A percentile compares a stretch with the other conserved stretches of the same genome.
These are phyloP conservation scores for Quercus wislizeni DNA, from an alignment of 306 rosid species.

Conservation along the genomic window DNA sequence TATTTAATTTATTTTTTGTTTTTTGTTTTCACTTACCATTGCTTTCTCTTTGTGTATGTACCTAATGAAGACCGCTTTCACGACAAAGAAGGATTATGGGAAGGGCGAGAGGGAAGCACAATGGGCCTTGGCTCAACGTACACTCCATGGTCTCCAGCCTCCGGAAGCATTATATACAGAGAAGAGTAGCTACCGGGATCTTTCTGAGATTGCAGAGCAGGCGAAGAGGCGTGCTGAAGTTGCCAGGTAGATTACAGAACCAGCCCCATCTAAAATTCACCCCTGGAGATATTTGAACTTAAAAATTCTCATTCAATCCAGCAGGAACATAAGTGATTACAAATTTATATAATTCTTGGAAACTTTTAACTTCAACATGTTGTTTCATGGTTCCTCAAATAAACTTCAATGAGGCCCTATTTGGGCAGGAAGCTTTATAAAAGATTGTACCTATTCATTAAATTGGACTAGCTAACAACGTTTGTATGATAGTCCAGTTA, in stretches of 20 bases:
- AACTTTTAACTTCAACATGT: background rate
- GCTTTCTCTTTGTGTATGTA: conserved; percentile 2
- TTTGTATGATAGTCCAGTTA: background rate
- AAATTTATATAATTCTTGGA: background rate
- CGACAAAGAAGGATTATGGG: conserved; percentile 76
- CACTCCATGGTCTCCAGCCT: conserved; percentile 60
- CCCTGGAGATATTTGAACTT: background rate
- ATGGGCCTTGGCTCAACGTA: conserved; percentile 75
- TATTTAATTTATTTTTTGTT: background rate
- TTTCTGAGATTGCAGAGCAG: conserved; percentile 72
- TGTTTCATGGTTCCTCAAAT: background rate
- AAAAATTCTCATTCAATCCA: background rate
- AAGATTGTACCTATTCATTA: background rate
- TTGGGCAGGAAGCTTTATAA: background rate
- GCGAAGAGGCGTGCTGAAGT: conserved; percentile 85
- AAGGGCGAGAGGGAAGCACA: conserved; percentile 81
- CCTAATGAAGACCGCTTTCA: conserved; percentile 60
- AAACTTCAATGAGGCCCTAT: background rate
- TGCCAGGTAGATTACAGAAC: conserved; percentile 48
- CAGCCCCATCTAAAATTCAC: background rate
- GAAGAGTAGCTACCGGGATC: conserved; percentile 28
- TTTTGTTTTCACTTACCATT: background rate
- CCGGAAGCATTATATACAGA: conserved; percentile 29
- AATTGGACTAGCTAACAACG: background rate
- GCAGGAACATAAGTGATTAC: background rate